These are phyloP conservation scores for Aphanomyces stellatus DNA, from an alignment of 352 stramenopile genomes.

Conservation along the genomic window DNA sequence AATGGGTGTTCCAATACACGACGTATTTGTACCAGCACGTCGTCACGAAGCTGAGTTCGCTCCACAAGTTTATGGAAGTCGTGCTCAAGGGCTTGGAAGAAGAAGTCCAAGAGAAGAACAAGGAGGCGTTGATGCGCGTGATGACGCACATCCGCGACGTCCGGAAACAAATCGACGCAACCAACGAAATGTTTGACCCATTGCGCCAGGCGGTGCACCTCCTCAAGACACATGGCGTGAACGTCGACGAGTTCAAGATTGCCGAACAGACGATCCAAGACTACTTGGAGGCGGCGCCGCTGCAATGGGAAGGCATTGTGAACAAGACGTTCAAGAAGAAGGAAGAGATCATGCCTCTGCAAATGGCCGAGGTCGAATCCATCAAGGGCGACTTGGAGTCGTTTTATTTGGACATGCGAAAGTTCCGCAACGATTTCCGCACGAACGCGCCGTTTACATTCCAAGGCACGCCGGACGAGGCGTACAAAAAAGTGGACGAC, in stretches of 20 bases:
- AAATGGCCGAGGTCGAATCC: slow-evolving; percentile 92
- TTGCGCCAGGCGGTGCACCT: slow-evolving; percentile 90
- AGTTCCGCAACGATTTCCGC: slow-evolving; percentile 93
- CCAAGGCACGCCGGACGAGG: slow-evolving; percentile 62
- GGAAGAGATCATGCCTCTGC: slow-evolving; percentile 95
- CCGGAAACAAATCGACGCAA: slow-evolving; percentile 88
- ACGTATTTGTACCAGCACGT: slow-evolving; percentile 90
- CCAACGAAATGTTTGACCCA: slow-evolving; percentile 91
- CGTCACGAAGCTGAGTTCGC: slow-evolving; percentile 71
- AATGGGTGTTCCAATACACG: slow-evolving; percentile 96
- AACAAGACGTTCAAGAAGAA: slow-evolving; percentile 99
- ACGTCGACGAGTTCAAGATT: slow-evolving; percentile 86
- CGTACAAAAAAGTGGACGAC: slow-evolving; percentile 76
- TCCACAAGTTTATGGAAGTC: slow-evolving; percentile 92
- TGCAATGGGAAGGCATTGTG: slow-evolving; percentile 96
- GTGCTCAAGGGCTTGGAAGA: slow-evolving; percentile 86
- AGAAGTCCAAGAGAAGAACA: slow-evolving; percentile 87
- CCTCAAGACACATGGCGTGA: slow-evolving; percentile 90
- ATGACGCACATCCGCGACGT: slow-evolving; percentile 95
- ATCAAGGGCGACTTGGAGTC: slow-evolving; percentile 92
- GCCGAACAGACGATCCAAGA: slow-evolving; percentile 71
- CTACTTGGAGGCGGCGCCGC: slow-evolving; percentile 93
- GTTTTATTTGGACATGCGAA: slow-evolving; percentile 91
- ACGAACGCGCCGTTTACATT: slow-evolving; percentile 93
- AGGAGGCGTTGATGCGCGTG: slow-evolving; percentile 94